These are phyloP conservation scores for Aquilaria sinensis DNA, from an alignment of 345 rosid species.

Conservation along the genomic window DNA sequence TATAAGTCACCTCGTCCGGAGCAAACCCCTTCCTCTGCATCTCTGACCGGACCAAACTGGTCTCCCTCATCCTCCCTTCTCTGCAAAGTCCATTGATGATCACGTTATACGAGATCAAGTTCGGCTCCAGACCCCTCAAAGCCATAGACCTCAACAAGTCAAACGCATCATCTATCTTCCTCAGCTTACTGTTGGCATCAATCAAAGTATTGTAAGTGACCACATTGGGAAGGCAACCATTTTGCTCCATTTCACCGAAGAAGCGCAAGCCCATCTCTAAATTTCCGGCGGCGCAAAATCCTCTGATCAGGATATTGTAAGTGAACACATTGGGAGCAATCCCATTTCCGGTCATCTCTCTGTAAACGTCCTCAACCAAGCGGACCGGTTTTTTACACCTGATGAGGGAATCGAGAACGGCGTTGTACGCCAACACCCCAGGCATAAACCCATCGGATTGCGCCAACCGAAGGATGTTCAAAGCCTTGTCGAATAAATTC, in stretches of 20 bases:
- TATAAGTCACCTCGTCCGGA: constrained; percentile 72
- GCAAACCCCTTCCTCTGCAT: constrained; percentile 53
- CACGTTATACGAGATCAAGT: constrained; percentile 73
- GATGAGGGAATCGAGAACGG: constrained; percentile 64
- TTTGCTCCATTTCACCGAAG: constrained; percentile 56
- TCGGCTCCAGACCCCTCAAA: constrained; percentile 61
- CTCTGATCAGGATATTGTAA: constrained; percentile 77
- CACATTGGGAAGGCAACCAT: constrained; percentile 71
- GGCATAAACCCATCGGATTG: constrained; percentile 77
- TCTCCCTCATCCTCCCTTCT: constrained; percentile 77
- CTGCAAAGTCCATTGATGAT: constrained; percentile 70
- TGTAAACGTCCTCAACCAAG: constrained; percentile 48
- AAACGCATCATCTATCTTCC: constrained; percentile 53
- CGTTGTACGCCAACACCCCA: constrained; percentile 83
- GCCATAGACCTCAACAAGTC: constrained; percentile 51
- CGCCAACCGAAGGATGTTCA: constrained; percentile 48
- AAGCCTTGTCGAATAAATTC: constrained; percentile 54
- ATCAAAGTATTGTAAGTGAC: constrained; percentile 79
- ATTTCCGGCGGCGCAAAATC: constrained; percentile 67
- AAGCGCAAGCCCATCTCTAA: constrained; percentile 51
- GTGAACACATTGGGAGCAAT: constrained; percentile 80
- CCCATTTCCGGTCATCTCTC: constrained; percentile 48
- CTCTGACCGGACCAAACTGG: constrained; percentile 40
- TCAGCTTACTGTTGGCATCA: constrained; percentile 56
- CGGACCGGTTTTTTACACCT: constrained; percentile 45